phyloP scores from a whole-genome alignment of 352 stramenopile genomes.

The Pythium folliculosum region DNA sequence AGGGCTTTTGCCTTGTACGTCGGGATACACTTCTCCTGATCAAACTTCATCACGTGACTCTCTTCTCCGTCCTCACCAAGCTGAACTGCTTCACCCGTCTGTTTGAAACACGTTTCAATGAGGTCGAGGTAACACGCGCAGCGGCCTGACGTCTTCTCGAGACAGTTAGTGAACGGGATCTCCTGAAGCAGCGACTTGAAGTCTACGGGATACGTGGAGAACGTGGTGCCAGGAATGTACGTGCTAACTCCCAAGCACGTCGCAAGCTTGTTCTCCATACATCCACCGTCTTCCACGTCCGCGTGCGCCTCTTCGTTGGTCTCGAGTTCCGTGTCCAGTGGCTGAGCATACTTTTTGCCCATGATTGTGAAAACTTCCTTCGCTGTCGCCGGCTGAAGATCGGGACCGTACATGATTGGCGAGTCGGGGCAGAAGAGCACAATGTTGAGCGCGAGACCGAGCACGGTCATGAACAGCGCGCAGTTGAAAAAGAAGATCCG shows the following conservation, averaged over 20 bases:
- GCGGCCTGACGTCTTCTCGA: constrained; percentile 55
- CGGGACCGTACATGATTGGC: constrained; percentile 70
- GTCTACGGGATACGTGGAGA: constrained; percentile 57
- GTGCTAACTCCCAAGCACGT: constrained; percentile 70
- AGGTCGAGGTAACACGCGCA: constrained; percentile 76
- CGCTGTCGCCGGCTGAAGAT: constrained; percentile 42
- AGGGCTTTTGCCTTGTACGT: constrained; percentile 51
- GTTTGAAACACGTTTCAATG: constrained; percentile 62
- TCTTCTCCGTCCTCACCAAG: background rate
- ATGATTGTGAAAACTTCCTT: constrained; percentile 59
- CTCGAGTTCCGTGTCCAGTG: constrained; percentile 4
- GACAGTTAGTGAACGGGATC: constrained; percentile 73
- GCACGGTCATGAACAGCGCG: constrained; percentile 64
- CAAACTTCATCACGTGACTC: constrained; percentile 41
- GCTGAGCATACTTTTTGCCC: constrained; percentile 55
- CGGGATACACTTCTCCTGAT: constrained; percentile 67
- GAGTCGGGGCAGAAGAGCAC: constrained; percentile 79
- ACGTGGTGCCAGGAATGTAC: constrained; percentile 36
- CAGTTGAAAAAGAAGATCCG: constrained; percentile 86
- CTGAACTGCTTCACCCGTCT: constrained; percentile 40
- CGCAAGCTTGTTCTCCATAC: constrained; percentile 67
- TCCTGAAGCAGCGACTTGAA: constrained; percentile 67
- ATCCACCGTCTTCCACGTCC: constrained; percentile 22
- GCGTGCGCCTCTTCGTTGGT: constrained; percentile 1
- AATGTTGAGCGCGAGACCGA: constrained; percentile 75